Percentiles rank a stretch among this genome's conserved stretches.
Conservation (phyloP, 768 basidiomycete genomes). For the Xerocomellus chrysenteron region DNA sequence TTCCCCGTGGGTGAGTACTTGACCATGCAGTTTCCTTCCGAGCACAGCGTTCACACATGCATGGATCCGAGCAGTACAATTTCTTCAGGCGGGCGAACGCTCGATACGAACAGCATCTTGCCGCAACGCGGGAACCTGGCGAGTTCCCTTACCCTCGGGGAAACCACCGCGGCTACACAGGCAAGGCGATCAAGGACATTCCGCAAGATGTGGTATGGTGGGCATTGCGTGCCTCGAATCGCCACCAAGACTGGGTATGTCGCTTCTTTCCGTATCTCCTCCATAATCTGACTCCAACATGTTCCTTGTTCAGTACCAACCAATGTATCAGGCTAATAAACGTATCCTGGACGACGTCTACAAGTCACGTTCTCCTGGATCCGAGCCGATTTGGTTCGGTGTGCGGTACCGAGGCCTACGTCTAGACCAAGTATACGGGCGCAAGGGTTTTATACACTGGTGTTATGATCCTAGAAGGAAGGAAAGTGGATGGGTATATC, state of each 20-base stretch:
- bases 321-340: conserved; percentile 12
- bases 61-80: not conserved
- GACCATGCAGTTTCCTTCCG: not conserved
- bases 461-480: not conserved
- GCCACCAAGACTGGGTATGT: conserved; percentile 7
- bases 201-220: conserved; percentile 17
- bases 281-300: not conserved
- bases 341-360: conserved; percentile 15
- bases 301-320: conserved; percentile 9
- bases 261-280: not conserved
- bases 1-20: conserved; percentile 12
- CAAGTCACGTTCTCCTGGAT: conserved; percentile 21
- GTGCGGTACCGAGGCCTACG: conserved; percentile 13
- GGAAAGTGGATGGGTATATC: conserved; percentile 6
- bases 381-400: conserved; percentile 22
- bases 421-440: conserved; percentile 12
- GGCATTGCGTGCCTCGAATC: conserved; percentile 2
- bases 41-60: not conserved
- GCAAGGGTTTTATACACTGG: conserved; percentile 13
- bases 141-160: conserved; percentile 8
- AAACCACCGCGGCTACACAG: not conserved
- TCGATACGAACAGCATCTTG: conserved; percentile 12
- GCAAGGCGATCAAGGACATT: conserved; percentile 11
- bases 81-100: conserved; percentile 2
- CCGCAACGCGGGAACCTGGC: not conserved